A percentile compares a stretch with the other conserved stretches of the same genome.
Evolutionary conservation across 805 yeast species (phyloP).

Genomic region (Wickerhamiella parazyma): DNA sequence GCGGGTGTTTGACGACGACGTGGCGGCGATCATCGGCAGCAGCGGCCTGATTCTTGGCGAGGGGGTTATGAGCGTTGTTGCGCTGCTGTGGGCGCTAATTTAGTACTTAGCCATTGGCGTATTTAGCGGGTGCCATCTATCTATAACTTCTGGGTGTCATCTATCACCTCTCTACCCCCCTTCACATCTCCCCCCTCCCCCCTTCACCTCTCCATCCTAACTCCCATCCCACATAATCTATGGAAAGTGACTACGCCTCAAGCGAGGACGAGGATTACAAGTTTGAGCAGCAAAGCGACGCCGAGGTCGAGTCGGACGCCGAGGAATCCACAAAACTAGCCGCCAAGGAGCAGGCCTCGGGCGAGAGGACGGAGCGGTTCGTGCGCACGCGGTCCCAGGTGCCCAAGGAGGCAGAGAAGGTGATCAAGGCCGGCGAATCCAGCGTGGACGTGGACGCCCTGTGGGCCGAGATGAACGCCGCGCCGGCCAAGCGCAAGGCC

Average conservation of each 20-base stretch:
- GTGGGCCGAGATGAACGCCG: slow-evolving; percentile 41
- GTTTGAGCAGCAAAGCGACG: slow-evolving; percentile 26
- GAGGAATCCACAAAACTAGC: slow-evolving; percentile 34
- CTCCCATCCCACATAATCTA: too few relatives aligned
- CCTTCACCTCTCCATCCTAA: too few relatives aligned
- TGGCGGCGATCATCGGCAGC: slow-evolving; percentile 72
- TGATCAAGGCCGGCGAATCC: slow-evolving; percentile 10
- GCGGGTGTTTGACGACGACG: slow-evolving; percentile 30
- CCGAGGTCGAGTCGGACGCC: slow-evolving; percentile 27
- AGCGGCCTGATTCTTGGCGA: slow-evolving; percentile 91
- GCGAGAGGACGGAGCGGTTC: not conserved
- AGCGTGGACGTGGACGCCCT: slow-evolving; percentile 37
- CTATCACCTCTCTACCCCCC: too few relatives aligned
- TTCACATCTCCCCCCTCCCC: too few relatives aligned
- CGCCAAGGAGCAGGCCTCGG: slow-evolving; percentile 25
- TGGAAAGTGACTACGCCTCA: slow-evolving; percentile 36
- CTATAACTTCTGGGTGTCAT: too few relatives aligned
- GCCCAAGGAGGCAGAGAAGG: slow-evolving; percentile 17
- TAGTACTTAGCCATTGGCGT: too few relatives aligned
- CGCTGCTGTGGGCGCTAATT: slow-evolving; percentile 37
- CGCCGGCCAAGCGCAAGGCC: slow-evolving; percentile 13
- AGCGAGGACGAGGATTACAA: slow-evolving; percentile 47
- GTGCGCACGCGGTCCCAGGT: slow-evolving; percentile 6
- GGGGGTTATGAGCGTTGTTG: slow-evolving; percentile 73
- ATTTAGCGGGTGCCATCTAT: too few relatives aligned